A percentile compares a stretch with the other conserved stretches of the same genome.
Conservation (phyloP, 2,329 filamentous ascomycete species). For the Fusarium haematococcum region DNA sequence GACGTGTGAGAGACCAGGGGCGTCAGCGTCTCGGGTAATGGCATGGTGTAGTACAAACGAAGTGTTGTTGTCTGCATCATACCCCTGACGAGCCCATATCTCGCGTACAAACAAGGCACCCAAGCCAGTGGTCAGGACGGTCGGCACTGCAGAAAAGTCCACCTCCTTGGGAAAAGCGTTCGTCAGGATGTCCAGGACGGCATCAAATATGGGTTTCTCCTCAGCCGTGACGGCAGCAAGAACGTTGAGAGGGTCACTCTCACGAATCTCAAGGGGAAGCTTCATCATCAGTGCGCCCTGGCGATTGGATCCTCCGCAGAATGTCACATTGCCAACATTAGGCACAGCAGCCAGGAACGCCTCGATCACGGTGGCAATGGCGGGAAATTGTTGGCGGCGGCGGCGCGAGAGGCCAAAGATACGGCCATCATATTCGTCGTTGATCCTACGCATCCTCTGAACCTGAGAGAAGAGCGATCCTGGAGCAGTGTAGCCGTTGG, state of each 20-base stretch:
- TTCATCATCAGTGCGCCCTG: slow-evolving; percentile 85
- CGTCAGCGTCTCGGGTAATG: slow-evolving; percentile 73
- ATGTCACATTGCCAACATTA: slow-evolving; percentile 78
- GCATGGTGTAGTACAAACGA: slow-evolving; percentile 79
- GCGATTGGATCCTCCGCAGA: slow-evolving; percentile 88
- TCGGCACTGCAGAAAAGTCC: slow-evolving; percentile 52
- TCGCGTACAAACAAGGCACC: slow-evolving; percentile 59
- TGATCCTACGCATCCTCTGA: slow-evolving; percentile 62
- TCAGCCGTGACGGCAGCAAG: slow-evolving; percentile 39
- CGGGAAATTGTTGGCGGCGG: slow-evolving; percentile 83
- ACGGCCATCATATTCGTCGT: slow-evolving; percentile 63
- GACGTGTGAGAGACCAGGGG: slow-evolving; percentile 80
- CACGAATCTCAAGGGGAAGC: slow-evolving; percentile 69
- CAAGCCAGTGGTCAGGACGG: slow-evolving; percentile 57
- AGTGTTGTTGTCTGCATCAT: slow-evolving; percentile 66
- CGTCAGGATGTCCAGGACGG: slow-evolving; percentile 52
- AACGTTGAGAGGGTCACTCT: slow-evolving; percentile 71
- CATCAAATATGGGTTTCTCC: slow-evolving; percentile 50
- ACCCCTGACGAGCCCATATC: slow-evolving; percentile 65
- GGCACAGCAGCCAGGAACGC: slow-evolving; percentile 78
- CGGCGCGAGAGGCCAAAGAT: slow-evolving; percentile 85
- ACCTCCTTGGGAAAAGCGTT: slow-evolving; percentile 57
- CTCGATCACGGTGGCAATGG: slow-evolving; percentile 83
- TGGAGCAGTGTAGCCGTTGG: slow-evolving; percentile 80
- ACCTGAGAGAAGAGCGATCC: slow-evolving; percentile 70